Percentiles rank a stretch among this genome's conserved stretches.
phyloP scores from a whole-genome alignment of 2,329 filamentous ascomycete species.

The Fusarium coicis region DNA sequence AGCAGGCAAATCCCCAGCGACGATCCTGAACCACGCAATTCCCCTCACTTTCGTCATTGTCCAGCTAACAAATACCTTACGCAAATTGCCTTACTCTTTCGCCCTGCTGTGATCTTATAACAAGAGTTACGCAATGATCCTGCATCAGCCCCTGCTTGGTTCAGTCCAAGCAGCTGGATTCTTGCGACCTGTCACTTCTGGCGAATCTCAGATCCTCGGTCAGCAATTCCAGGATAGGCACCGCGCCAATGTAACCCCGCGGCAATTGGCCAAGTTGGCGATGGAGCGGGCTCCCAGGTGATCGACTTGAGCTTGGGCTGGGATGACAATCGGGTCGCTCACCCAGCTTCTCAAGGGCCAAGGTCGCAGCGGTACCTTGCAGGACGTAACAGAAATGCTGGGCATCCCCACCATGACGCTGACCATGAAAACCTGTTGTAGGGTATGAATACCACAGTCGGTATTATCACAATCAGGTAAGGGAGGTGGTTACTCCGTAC shows the following conservation, averaged over 20 bases:
- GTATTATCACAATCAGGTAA: constrained; percentile 14
- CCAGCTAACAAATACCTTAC: background rate
- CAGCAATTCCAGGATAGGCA: constrained; percentile 23
- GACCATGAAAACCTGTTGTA: background rate
- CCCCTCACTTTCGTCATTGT: background rate
- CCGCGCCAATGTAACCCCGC: constrained; percentile 12
- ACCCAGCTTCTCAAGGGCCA: background rate
- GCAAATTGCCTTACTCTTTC: background rate
- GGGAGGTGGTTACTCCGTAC: background rate
- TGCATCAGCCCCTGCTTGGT: background rate
- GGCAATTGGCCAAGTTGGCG: constrained; percentile 14
- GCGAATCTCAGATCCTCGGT: constrained; percentile 32
- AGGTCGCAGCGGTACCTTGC: constrained; percentile 36
- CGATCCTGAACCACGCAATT: background rate
- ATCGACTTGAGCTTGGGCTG: constrained; percentile 8
- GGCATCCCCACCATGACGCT: constrained; percentile 14
- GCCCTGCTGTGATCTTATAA: background rate
- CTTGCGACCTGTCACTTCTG: constrained; percentile 25
- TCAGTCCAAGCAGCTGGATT: constrained; percentile 21
- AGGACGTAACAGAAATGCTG: constrained; percentile 13
- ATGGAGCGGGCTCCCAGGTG: constrained; percentile 6
- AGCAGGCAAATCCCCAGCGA: background rate
- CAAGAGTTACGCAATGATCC: background rate
- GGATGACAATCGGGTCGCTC: background rate
- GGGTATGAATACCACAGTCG: constrained; percentile 1